Conservation (phyloP, 2,329 filamentous ascomycete species). For the Pseudogymnoascus sp. region DNA sequence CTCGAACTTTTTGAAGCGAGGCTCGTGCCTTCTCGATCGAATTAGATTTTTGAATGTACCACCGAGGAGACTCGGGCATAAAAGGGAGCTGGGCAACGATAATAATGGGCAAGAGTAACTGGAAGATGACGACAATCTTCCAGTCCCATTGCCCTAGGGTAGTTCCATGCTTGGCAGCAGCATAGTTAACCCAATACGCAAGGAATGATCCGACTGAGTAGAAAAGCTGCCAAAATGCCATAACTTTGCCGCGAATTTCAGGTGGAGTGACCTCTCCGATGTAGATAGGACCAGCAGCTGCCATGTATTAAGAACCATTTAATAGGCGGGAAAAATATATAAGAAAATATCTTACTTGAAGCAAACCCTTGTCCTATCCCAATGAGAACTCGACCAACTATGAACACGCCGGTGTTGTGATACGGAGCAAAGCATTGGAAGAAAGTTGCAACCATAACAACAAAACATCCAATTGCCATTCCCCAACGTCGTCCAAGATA, state of each 20-base stretch:
- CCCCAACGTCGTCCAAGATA: too few species aligned
- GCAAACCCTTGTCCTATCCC: constrained; percentile 62
- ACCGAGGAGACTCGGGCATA: constrained; percentile 10
- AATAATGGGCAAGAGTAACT: constrained; percentile 42
- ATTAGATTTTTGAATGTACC: constrained; percentile 27
- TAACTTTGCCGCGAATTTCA: constrained; percentile 56
- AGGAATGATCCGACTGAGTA: constrained; percentile 59
- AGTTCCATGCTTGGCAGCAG: constrained; percentile 46
- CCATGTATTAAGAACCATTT: not conserved
- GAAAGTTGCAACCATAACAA: constrained; percentile 47
- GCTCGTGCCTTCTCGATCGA: constrained; percentile 47
- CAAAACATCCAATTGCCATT: too few species aligned
- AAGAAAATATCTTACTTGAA: constrained; percentile 25
- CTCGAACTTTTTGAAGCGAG: constrained; percentile 51
- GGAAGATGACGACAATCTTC: constrained; percentile 56
- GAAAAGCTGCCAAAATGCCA: constrained; percentile 62
- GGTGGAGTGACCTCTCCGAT: constrained; percentile 58
- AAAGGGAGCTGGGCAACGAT: constrained; percentile 32
- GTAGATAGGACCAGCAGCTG: constrained; percentile 58
- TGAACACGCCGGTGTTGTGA: constrained; percentile 55
- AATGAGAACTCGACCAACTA: constrained; percentile 58
- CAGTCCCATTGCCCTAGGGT: constrained; percentile 61
- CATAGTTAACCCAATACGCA: constrained; percentile 58
- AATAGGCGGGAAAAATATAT: not conserved
- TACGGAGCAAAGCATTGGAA: constrained; percentile 57